Conservation (phyloP, 179 eudicot species). For the Silene coronaria region DNA sequence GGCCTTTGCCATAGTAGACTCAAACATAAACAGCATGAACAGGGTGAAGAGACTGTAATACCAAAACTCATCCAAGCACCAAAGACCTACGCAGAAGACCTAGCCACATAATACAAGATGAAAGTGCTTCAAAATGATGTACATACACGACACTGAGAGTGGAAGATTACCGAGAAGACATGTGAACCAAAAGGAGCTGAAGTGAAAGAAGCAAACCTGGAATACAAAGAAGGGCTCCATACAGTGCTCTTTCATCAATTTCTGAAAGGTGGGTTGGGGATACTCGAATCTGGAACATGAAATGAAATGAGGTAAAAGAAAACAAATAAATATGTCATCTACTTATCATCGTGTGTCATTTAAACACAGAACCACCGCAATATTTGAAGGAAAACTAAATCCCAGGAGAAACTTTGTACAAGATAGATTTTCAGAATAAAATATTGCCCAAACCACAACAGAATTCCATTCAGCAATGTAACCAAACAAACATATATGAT, state of each 20-base stretch:
- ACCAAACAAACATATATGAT: background rate
- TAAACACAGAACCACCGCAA: background rate
- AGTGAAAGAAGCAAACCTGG: conserved; percentile 57
- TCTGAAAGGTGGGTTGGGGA: conserved; percentile 98
- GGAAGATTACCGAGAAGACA: background rate
- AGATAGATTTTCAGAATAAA: background rate
- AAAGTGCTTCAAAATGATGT: background rate
- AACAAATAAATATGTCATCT: background rate
- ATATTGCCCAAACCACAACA: background rate
- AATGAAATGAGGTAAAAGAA: background rate
- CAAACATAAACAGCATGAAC: conserved; percentile 92
- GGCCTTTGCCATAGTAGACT: conserved; percentile 97
- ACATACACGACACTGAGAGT: background rate
- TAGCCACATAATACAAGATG: conserved; percentile 24
- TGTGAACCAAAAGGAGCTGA: background rate
- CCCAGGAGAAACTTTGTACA: background rate
- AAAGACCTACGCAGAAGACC: conserved; percentile 98
- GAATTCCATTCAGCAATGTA: background rate
- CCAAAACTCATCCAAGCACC: conserved; percentile 99
- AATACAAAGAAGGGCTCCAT: conserved; percentile 99
- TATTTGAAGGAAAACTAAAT: background rate
- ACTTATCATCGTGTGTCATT: background rate
- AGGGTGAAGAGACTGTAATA: conserved; percentile 94
- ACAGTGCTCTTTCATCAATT: conserved; percentile 92
- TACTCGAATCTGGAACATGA: conserved; percentile 76